Percentiles rank a stretch among this genome's conserved stretches.
phyloP scores from a whole-genome alignment of 1,284 basidiomycete genomes.

The Cryptococcus maquisensis region DNA sequence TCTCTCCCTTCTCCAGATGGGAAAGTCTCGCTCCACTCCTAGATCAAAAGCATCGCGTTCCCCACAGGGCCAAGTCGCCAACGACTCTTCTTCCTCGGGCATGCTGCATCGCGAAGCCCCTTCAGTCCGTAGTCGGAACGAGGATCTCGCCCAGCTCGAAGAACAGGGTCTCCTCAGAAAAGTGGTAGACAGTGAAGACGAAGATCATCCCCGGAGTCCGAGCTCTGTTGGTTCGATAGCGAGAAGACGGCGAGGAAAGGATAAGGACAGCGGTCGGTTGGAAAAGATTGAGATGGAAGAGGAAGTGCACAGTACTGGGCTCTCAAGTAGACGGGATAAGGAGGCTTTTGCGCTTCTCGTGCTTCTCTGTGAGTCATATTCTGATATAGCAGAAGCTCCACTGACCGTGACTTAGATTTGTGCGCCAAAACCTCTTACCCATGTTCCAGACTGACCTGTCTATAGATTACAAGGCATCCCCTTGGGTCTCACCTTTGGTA shows the following conservation, averaged over 20 bases:
- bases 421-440: constrained; percentile 4
- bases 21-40: too few relatives aligned
- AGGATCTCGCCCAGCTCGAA: constrained; percentile 37
- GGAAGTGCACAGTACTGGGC: constrained; percentile 19
- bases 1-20: too few relatives aligned
- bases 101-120: too few relatives aligned
- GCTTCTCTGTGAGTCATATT: constrained; percentile 70
- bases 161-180: constrained; percentile 38
- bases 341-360: constrained; percentile 80
- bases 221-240: neutral
- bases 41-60: too few relatives aligned
- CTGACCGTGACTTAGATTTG: constrained; percentile 20
- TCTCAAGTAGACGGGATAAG: constrained; percentile 58
- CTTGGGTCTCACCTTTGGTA: constrained; percentile 69
- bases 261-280: constrained; percentile 14
- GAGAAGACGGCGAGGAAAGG: constrained; percentile 17
- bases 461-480: constrained; percentile 80
- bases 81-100: too few relatives aligned
- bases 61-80: too few relatives aligned
- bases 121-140: constrained; percentile 29
- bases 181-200: constrained; percentile 4
- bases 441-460: neutral
- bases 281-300: constrained; percentile 29
- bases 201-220: neutral
- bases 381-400: neutral